phyloP scores from a whole-genome alignment of 2,329 filamentous ascomycete genomes.

The Fonsecaea multimorphosa region DNA sequence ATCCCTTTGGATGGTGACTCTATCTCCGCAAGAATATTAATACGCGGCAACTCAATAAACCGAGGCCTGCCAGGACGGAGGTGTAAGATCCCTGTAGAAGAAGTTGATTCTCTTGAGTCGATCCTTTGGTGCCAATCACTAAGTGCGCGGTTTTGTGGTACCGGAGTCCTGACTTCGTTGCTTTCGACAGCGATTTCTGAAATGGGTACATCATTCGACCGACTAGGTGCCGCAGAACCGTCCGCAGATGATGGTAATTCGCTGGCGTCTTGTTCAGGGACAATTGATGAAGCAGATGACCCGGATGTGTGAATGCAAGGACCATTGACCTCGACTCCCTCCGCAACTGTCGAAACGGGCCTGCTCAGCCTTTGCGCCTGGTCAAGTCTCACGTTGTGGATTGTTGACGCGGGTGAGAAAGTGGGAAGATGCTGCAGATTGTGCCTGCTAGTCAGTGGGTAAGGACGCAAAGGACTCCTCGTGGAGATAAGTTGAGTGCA shows the following conservation, averaged over 20 bases:
- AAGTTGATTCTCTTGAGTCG: not conserved
- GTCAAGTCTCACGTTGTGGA: not conserved
- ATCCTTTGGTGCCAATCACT: not conserved
- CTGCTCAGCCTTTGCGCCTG: not conserved
- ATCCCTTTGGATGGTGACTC: conserved; percentile 12
- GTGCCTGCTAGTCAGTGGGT: conserved; percentile 22
- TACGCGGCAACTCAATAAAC: not conserved
- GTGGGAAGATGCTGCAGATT: conserved; percentile 16
- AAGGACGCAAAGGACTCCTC: not conserved
- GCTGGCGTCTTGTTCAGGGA: not conserved
- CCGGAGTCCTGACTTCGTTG: not conserved
- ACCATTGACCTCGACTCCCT: not conserved
- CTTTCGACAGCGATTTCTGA: not conserved
- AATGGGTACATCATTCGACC: not conserved
- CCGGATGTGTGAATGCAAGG: not conserved
- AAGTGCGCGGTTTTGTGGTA: not conserved
- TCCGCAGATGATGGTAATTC: not conserved
- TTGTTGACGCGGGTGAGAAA: conserved; percentile 16
- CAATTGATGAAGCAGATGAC: not conserved
- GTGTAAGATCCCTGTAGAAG: not conserved
- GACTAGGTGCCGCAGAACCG: not conserved
- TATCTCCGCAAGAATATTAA: conserved; percentile 14
- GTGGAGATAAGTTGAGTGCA: not conserved
- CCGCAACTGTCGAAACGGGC: not conserved
- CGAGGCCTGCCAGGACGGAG: conserved; percentile 12